These are phyloP conservation scores for Dissophora ornata DNA, from an alignment of 192 early-diverging fungal genomes.

Conservation along the genomic window DNA sequence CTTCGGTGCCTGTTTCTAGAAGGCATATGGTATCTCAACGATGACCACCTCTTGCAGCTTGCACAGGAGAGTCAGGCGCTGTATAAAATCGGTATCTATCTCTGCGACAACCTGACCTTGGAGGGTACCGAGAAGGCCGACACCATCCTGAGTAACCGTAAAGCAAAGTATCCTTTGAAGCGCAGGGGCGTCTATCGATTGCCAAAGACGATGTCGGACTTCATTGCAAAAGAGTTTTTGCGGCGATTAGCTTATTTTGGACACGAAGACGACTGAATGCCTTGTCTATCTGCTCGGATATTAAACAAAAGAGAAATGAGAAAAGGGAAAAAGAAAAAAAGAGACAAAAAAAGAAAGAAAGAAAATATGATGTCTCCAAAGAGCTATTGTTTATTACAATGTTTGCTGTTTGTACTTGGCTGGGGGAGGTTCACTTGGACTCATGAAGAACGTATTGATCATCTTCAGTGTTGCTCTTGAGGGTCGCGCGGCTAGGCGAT, in stretches of 20 bases:
- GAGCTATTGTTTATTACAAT: not conserved
- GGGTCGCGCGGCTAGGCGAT: constrained; percentile 72
- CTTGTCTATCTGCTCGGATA: constrained; percentile 4
- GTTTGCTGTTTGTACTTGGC: constrained; percentile 33
- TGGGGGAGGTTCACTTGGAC: constrained; percentile 50
- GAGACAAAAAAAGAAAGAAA: no score
- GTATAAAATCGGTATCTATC: constrained; percentile 12
- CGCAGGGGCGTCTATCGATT: constrained; percentile 16
- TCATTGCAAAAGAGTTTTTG: not conserved
- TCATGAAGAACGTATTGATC: constrained; percentile 80
- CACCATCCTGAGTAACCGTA: constrained; percentile 11
- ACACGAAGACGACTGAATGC: constrained; percentile 15
- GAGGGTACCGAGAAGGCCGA: constrained; percentile 5
- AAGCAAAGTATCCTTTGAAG: constrained; percentile 19
- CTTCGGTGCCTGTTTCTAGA: constrained; percentile 21
- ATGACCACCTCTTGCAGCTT: not conserved
- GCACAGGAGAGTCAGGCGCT: not conserved
- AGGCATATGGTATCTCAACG: constrained; percentile 4
- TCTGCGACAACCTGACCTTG: constrained; percentile 7
- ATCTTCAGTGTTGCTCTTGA: constrained; percentile 82
- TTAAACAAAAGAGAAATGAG: constrained; percentile 5
- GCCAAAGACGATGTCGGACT: not conserved
- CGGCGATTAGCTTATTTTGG: constrained; percentile 14
- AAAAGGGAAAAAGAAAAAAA: no score
- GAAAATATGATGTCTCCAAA: no score